These are phyloP conservation scores for Pleurotus platypus DNA, from an alignment of 768 basidiomycete genomes.

Conservation along the genomic window DNA sequence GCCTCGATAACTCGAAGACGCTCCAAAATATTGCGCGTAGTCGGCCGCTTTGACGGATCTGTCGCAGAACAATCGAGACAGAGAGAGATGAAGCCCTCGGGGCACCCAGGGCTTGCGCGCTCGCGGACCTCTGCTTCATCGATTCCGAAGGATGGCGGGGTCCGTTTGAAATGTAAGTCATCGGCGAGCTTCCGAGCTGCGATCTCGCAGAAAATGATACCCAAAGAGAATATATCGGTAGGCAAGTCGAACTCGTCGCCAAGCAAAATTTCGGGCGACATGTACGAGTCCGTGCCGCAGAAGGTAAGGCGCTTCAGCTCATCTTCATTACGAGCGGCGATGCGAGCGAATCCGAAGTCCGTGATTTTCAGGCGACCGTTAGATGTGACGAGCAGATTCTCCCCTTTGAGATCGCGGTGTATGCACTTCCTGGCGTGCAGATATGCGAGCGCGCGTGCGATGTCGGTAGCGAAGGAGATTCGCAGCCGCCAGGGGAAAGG, in stretches of 20 bases:
- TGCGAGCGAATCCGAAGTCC: constrained; percentile 97
- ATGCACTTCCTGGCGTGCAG: constrained; percentile 92
- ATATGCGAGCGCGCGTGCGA: constrained; percentile 93
- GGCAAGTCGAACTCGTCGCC: constrained; percentile 91
- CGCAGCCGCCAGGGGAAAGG: constrained; percentile 93
- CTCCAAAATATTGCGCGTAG: constrained; percentile 75
- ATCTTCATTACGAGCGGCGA: constrained; percentile 88
- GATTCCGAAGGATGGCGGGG: constrained; percentile 75
- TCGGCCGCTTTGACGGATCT: constrained; percentile 68
- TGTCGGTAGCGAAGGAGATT: constrained; percentile 92
- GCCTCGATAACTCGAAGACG: constrained; percentile 78
- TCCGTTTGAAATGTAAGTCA: constrained; percentile 71
- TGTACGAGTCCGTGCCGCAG: constrained; percentile 90
- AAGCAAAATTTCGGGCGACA: constrained; percentile 93
- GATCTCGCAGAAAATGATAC: constrained; percentile 92
- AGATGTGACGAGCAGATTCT: constrained; percentile 92
- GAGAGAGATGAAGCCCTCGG: constrained; percentile 71
- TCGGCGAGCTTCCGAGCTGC: constrained; percentile 82
- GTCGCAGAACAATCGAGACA: constrained; percentile 72
- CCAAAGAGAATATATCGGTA: constrained; percentile 93
- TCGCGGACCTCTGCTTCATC: constrained; percentile 69
- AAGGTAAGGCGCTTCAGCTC: constrained; percentile 84
- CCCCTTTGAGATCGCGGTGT: constrained; percentile 92
- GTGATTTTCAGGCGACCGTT: constrained; percentile 96
- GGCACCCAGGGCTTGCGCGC: constrained; percentile 72